These are phyloP conservation scores for Sphenostylis stenocarpa DNA, from an alignment of 306 rosid genomes.

Conservation along the genomic window DNA sequence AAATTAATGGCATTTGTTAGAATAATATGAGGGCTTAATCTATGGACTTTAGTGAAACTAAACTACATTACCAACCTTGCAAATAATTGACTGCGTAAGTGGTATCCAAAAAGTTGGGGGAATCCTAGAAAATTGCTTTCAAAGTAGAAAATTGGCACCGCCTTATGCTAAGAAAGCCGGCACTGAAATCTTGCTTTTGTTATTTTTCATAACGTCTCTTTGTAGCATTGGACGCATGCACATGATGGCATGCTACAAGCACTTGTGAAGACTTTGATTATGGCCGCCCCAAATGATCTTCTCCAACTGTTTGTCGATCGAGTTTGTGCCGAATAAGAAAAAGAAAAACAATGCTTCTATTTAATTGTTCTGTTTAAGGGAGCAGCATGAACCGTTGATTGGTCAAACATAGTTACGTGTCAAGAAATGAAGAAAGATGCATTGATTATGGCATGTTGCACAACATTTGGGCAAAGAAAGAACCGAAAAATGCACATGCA, in stretches of 20 bases:
- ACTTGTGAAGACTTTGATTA: conserved; percentile 28
- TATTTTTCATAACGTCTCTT: conserved; percentile 26
- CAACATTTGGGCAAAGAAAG: background rate
- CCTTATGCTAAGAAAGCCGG: conserved; percentile 27
- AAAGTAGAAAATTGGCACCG: conserved; percentile 7
- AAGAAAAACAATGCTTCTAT: conserved; percentile 2
- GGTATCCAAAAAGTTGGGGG: conserved; percentile 1
- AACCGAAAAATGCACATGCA: conserved; percentile 25
- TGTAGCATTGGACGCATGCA: conserved; percentile 33
- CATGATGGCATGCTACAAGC: conserved; percentile 33
- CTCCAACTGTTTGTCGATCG: background rate
- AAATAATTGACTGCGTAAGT: background rate
- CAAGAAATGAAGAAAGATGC: background rate
- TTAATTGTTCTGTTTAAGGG: conserved; percentile 31
- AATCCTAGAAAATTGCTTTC: conserved; percentile 34
- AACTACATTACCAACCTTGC: background rate
- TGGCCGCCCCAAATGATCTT: conserved; percentile 28
- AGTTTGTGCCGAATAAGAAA: background rate
- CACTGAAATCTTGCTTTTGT: conserved; percentile 31
- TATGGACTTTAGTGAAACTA: background rate
- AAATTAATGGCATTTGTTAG: background rate
- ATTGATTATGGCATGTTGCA: background rate
- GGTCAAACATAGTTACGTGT: background rate
- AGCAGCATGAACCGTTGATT: conserved; percentile 32
- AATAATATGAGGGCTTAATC: background rate